These are phyloP conservation scores for Calocera cornea DNA, from an alignment of 768 basidiomycete genomes.

Conservation along the genomic window DNA sequence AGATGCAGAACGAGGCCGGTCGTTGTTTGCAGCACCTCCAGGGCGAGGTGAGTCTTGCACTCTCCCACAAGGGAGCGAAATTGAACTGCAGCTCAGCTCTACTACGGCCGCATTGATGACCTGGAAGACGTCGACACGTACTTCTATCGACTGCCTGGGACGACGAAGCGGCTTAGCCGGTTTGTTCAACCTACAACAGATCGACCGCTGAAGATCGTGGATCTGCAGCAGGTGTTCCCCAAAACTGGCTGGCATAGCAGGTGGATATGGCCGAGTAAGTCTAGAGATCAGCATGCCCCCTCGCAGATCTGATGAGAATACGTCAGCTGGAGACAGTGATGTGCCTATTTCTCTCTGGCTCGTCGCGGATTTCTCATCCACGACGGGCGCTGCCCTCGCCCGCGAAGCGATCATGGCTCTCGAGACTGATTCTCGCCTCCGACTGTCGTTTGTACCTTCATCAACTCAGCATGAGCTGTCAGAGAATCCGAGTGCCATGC, in stretches of 20 bases:
- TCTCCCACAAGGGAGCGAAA: not conserved
- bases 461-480: conserved; percentile 26
- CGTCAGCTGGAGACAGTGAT: conserved; percentile 12
- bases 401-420: conserved; percentile 51
- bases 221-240: conserved; percentile 41
- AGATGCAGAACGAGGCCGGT: conserved; percentile 45
- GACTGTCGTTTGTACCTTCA: conserved; percentile 9
- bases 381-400: conserved; percentile 43
- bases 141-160: conserved; percentile 81
- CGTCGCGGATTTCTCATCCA: conserved; percentile 63
- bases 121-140: conserved; percentile 53
- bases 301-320: not conserved
- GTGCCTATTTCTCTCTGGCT: conserved; percentile 36
- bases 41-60: conserved; percentile 40
- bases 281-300: not conserved
- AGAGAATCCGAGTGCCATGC: conserved; percentile 18
- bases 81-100: conserved; percentile 33
- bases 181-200: conserved; percentile 49
- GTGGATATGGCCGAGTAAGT: conserved; percentile 48
- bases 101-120: conserved; percentile 34
- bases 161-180: conserved; percentile 54
- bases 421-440: conserved; percentile 30
- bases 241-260: conserved; percentile 33
- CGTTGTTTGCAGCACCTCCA: conserved; percentile 56
- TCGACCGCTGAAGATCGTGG: conserved; percentile 39